A percentile compares a stretch with the other conserved stretches of the same genome.
Evolutionary conservation across 2,329 filamentous ascomycete species (phyloP).

Genomic region (Cladosporium sp.): DNA sequence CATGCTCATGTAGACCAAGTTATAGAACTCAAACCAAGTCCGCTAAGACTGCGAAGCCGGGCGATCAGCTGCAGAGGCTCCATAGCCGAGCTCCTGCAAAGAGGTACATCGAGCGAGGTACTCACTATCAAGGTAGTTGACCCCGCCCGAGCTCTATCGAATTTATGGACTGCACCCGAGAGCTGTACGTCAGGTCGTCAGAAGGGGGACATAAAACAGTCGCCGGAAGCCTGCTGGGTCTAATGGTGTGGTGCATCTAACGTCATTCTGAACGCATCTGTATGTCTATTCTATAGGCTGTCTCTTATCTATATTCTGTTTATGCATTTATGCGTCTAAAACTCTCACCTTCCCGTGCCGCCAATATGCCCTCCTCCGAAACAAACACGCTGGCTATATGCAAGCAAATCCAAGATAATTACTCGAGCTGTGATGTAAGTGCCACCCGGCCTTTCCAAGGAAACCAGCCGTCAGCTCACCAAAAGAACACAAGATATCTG

Average conservation of each 20-base stretch:
- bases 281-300: not conserved
- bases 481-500: conserved; percentile 54
- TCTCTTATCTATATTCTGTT: not conserved
- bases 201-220: not conserved
- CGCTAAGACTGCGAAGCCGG: not conserved
- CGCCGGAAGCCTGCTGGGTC: not conserved
- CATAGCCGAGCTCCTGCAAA: not conserved
- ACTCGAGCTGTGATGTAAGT: conserved; percentile 37
- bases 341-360: not conserved
- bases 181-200: not conserved
- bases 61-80: not conserved
- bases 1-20: no score
- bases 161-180: not conserved
- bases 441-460: not conserved
- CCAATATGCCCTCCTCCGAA: not conserved
- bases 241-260: not conserved
- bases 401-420: conserved; percentile 25
- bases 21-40: not conserved
- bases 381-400: conserved; percentile 2
- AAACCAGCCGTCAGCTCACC: not conserved
- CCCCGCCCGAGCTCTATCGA: not conserved
- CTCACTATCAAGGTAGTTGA: not conserved
- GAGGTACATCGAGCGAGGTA: not conserved
- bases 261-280: not conserved
- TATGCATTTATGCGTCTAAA: not conserved